These are phyloP conservation scores for Candida andamanensis DNA, from an alignment of 805 yeast species.

Conservation along the genomic window DNA sequence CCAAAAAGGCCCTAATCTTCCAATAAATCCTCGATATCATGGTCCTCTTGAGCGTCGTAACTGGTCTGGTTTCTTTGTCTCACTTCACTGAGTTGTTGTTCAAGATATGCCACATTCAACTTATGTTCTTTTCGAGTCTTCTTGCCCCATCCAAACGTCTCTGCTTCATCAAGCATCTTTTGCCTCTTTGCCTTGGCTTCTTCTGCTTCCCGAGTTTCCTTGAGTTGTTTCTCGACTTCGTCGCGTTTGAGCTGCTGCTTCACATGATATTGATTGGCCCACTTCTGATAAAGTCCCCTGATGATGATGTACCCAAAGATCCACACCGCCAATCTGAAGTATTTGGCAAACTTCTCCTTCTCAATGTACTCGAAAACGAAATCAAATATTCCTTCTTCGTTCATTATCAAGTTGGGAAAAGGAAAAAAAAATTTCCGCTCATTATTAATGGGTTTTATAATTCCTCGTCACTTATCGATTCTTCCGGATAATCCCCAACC, in stretches of 20 bases:
- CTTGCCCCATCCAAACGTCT: constrained; percentile 76
- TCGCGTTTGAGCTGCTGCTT: constrained; percentile 45
- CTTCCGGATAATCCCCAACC: constrained; percentile 61
- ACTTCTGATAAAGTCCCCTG: constrained; percentile 52
- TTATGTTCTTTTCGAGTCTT: constrained; percentile 58
- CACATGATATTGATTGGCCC: constrained; percentile 52
- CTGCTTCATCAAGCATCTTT: constrained; percentile 33
- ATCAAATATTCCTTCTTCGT: constrained; percentile 17
- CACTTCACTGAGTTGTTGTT: constrained; percentile 36
- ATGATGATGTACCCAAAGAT: constrained; percentile 61
- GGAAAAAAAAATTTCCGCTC: neutral
- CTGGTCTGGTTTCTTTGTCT: constrained; percentile 42
- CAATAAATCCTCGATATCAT: constrained; percentile 63
- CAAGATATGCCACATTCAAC: constrained; percentile 49
- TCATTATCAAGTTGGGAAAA: no score
- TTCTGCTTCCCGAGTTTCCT: constrained; percentile 29
- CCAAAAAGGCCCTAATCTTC: constrained; percentile 43
- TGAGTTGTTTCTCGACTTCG: constrained; percentile 34
- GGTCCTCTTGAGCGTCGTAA: constrained; percentile 50
- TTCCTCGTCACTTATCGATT: constrained; percentile 44
- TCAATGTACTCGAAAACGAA: constrained; percentile 33
- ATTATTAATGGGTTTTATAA: no score
- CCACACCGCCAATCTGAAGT: constrained; percentile 44
- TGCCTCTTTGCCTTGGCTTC: constrained; percentile 29
- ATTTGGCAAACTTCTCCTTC: constrained; percentile 38